phyloP scores from a whole-genome alignment of 2,329 filamentous ascomycete species.

The Endocalyx cinctus region DNA sequence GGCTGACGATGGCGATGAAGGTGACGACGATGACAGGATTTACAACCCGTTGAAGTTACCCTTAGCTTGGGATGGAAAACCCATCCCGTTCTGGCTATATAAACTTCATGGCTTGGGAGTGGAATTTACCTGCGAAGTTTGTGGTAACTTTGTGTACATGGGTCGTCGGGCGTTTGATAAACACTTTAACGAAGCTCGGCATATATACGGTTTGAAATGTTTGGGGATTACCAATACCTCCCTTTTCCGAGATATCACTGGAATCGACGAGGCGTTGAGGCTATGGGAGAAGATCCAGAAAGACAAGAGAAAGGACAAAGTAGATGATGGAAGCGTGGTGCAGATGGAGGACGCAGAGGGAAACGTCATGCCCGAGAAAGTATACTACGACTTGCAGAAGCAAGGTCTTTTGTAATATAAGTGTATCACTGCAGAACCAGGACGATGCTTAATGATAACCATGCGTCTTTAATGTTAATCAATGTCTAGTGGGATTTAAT shows the following conservation, averaged over 20 bases:
- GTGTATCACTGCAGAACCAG: no score
- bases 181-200: slow-evolving; percentile 91
- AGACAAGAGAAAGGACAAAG: slow-evolving; percentile 73
- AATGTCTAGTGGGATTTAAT: no score
- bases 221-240: slow-evolving; percentile 88
- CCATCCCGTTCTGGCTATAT: slow-evolving; percentile 98
- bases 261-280: slow-evolving; percentile 80
- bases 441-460: no score
- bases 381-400: slow-evolving; percentile 92
- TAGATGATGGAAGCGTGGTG: slow-evolving; percentile 77
- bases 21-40: slow-evolving; percentile 78
- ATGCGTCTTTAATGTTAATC: no score
- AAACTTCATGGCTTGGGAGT: slow-evolving; percentile 92
- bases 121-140: slow-evolving; percentile 93
- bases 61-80: slow-evolving; percentile 96
- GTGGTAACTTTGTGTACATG: slow-evolving; percentile 99
- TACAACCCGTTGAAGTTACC: slow-evolving; percentile 97
- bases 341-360: slow-evolving; percentile 98
- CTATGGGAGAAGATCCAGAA: slow-evolving; percentile 92
- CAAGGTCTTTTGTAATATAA: slow-evolving; percentile 68
- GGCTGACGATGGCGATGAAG: slow-evolving; percentile 63
- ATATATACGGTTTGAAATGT: slow-evolving; percentile 91
- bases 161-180: slow-evolving; percentile 94
- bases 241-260: slow-evolving; percentile 89
- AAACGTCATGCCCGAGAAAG: slow-evolving; percentile 98